A percentile compares a stretch with the other conserved stretches of the same genome.
phyloP scores from a whole-genome alignment of 306 rosid species.

The Cotoneaster glaucophyllus region DNA sequence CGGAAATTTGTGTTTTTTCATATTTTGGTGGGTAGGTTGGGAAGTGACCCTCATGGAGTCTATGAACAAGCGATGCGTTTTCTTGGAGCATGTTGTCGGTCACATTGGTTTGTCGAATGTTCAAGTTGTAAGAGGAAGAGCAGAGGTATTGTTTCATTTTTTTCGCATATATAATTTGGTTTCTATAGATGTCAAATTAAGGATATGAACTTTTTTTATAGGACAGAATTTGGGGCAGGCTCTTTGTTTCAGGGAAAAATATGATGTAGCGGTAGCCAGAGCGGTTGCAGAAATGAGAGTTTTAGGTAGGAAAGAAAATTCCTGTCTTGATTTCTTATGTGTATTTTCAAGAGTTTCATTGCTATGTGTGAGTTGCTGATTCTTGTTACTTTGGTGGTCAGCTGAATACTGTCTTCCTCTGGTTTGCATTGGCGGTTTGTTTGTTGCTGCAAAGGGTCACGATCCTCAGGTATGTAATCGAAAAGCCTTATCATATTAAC shows the following conservation, averaged over 20 bases:
- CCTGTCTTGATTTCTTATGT: conserved; percentile 6
- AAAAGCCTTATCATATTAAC: neutral
- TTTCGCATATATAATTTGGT: neutral
- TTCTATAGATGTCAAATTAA: neutral
- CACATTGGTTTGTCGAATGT: conserved; percentile 60
- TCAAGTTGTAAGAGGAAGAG: conserved; percentile 84
- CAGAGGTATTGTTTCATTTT: conserved; percentile 48
- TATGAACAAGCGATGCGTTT: conserved; percentile 73
- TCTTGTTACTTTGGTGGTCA: conserved; percentile 33
- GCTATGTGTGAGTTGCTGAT: conserved; percentile 2
- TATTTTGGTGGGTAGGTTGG: conserved; percentile 53
- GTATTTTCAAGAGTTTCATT: conserved; percentile 8
- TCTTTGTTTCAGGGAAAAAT: conserved; percentile 64
- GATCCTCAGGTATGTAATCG: conserved; percentile 56
- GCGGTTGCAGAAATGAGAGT: conserved; percentile 93
- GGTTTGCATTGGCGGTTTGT: conserved; percentile 84
- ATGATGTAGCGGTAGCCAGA: conserved; percentile 84
- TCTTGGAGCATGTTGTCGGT: conserved; percentile 68
- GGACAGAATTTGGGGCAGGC: conserved; percentile 79
- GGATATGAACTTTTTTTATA: conserved; percentile 24
- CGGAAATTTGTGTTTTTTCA: neutral
- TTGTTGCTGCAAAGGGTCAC: conserved; percentile 84
- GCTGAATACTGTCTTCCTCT: conserved; percentile 92
- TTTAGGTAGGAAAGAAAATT: conserved; percentile 39
- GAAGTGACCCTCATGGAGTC: conserved; percentile 79